These are phyloP conservation scores for Lactarius tabidus DNA, from an alignment of 768 basidiomycete species.

Conservation along the genomic window DNA sequence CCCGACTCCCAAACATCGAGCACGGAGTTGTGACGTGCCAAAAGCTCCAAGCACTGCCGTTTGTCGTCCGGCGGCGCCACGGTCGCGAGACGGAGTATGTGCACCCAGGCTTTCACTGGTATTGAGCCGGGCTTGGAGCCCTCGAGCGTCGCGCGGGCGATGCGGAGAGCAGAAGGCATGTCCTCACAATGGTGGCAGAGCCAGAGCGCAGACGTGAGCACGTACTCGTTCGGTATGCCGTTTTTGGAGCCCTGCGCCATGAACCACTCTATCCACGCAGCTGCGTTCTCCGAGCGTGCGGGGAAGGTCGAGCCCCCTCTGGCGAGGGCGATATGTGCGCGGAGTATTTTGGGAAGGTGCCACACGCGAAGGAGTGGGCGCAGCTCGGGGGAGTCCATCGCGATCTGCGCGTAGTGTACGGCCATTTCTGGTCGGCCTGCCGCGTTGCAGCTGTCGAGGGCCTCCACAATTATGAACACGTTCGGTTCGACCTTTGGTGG, in stretches of 20 bases:
- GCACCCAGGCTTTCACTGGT: conserved; percentile 5
- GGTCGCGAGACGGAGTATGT: conserved; percentile 18
- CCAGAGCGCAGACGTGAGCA: neutral
- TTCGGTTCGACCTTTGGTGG: conserved; percentile 40
- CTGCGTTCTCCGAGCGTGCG: conserved; percentile 4
- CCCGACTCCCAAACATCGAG: conserved; percentile 3
- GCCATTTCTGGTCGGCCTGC: conserved; percentile 45
- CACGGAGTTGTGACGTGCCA: conserved; percentile 7
- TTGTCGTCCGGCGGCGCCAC: neutral
- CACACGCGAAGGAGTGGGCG: neutral
- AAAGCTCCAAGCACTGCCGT: conserved; percentile 16
- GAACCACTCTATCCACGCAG: conserved; percentile 14
- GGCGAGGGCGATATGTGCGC: conserved; percentile 8
- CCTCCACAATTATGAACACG: conserved; percentile 46
- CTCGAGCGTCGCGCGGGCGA: neutral
- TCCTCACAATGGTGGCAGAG: conserved; percentile 16
- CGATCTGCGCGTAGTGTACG: conserved; percentile 55
- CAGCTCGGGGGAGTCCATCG: conserved; percentile 42
- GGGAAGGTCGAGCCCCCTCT: neutral
- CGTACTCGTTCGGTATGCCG: neutral
- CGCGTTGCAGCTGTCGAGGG: conserved; percentile 53
- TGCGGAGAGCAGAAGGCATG: conserved; percentile 1
- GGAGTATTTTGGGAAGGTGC: conserved; percentile 2
- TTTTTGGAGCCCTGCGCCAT: neutral
- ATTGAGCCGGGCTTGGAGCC: neutral